Percentiles rank a stretch among this genome's conserved stretches.
These are phyloP conservation scores for Bauhinia variegata DNA, from an alignment of 306 rosid genomes.

Conservation along the genomic window DNA sequence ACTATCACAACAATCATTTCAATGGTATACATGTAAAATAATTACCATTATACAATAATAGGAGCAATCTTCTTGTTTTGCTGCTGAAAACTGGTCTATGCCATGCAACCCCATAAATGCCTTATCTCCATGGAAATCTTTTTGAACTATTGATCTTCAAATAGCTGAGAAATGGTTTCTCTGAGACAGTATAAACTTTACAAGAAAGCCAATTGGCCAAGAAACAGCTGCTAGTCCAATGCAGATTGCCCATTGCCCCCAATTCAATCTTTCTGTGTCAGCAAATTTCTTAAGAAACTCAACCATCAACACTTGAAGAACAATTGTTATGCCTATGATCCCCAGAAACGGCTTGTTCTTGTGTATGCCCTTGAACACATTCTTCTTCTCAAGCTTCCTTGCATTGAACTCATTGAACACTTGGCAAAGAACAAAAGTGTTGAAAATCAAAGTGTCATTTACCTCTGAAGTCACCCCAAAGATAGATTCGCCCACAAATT, in stretches of 20 bases:
- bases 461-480: slow-evolving; percentile 26
- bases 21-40: no score
- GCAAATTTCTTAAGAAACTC: slow-evolving; percentile 36
- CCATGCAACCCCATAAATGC: no score
- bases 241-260: slow-evolving; percentile 33
- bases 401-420: slow-evolving; percentile 40
- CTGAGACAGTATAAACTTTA: slow-evolving; percentile 31
- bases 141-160: background rate
- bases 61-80: no score
- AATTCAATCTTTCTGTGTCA: slow-evolving; percentile 37
- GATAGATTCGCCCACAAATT: slow-evolving; percentile 28
- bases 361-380: slow-evolving; percentile 34
- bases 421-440: slow-evolving; percentile 34
- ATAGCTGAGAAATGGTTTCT: slow-evolving; percentile 6
- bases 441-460: slow-evolving; percentile 33
- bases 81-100: no score
- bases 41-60: no score
- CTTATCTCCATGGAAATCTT: no score
- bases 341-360: slow-evolving; percentile 21
- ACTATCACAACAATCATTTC: no score
- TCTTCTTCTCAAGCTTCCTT: slow-evolving; percentile 39
- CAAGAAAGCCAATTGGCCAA: slow-evolving; percentile 34
- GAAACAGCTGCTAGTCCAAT: slow-evolving; percentile 14
- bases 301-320: slow-evolving; percentile 35
- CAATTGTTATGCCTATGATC: slow-evolving; percentile 21